Evolutionary conservation across 257 asterid species (phyloP), one percentile per base, ranked within the genome.

Genomic region (Eustoma russellianum): DNA sequence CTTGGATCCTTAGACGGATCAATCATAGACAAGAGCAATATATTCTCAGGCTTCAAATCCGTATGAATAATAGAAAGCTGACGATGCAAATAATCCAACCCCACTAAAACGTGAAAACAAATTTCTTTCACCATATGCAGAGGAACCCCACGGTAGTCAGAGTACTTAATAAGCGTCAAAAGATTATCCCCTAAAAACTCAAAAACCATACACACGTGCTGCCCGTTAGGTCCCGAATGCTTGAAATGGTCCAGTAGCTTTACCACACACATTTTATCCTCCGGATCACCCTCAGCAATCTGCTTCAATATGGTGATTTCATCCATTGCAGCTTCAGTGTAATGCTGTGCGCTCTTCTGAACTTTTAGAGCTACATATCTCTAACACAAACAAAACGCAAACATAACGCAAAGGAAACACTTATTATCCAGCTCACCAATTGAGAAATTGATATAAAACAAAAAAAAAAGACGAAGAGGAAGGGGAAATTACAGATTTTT

Each of bases 161-260:
- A 74, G 68, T 88, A 88, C 77, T 88, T 92, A 17, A 92, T 85
- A 13, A 92, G 77, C 35, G 97, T 81, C 79, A 88, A 68, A 51
- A 92, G 94, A 67, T 85, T 92, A 70, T 92, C 97, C 13, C 99
- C 99, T 66, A 92, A 68, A 70, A 77, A 92, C 59, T 92, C 99
- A 53, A 92, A 85, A 44, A 92, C 95, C 99, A 92, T 92, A 65
- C 97, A 92, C 12, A 92, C 91, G 45, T 92, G 99, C 59, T 85
- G 93, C 16, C 97, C 99, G 51, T 92, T 92, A 5, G 95, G 95
- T 19, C 99, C 99, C 28, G 91, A 83, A 77, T 88, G 99, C 88
- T 92, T 88, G 60, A 92, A 92, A 65, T 92, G 84, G 73, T 92
- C 95, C 85, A 92, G 65, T 54, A 92, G 85, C 75, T 88, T 88